Conservation (phyloP, 164 flowering plant genomes). For the Liquidambar formosana region DNA sequence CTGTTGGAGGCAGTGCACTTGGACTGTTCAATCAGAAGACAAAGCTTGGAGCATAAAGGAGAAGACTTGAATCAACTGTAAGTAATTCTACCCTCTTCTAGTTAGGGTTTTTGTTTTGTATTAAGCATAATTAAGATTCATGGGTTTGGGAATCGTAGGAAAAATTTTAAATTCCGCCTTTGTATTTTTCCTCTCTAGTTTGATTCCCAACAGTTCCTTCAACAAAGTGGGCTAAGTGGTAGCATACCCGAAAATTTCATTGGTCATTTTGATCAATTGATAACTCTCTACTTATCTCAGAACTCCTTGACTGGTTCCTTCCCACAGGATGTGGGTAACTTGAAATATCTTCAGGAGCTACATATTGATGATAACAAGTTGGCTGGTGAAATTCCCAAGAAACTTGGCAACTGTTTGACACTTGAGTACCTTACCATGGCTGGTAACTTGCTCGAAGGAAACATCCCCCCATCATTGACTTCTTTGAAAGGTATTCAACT, state of each 20-base stretch:
- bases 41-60: too few species aligned
- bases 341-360: not conserved
- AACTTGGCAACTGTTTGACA: not conserved
- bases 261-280: not conserved
- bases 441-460: constrained; percentile 3
- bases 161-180: too few species aligned
- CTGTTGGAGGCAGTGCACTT: too few species aligned
- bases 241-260: not conserved
- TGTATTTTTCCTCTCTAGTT: too few species aligned
- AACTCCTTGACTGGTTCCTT: constrained; percentile 1
- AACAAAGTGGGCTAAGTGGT: constrained; percentile 24
- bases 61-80: too few species aligned
- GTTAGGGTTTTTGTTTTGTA: too few species aligned
- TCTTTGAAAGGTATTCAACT: not conserved
- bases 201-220: too few species aligned
- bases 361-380: not conserved
- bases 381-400: not conserved
- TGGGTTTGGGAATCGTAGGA: too few species aligned
- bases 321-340: not conserved
- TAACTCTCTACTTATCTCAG: not conserved
- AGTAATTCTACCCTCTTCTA: too few species aligned
- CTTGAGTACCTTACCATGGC: not conserved
- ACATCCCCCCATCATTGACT: constrained; percentile 5
- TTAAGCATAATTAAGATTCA: too few species aligned
- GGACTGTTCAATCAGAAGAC: too few species aligned